These are phyloP conservation scores for Echites panduratus DNA, from an alignment of 257 asterid genomes.

Conservation along the genomic window DNA sequence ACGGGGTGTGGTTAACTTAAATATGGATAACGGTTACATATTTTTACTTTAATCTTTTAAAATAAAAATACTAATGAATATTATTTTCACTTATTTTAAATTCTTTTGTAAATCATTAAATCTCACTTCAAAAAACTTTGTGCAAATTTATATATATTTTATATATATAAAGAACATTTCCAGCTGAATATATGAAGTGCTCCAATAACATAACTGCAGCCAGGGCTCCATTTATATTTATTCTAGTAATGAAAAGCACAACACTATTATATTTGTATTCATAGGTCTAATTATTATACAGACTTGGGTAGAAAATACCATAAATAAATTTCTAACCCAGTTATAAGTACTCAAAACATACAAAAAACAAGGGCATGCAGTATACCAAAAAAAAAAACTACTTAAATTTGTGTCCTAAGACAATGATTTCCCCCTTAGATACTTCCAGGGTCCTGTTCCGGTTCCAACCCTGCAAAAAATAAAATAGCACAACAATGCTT, in stretches of 20 bases:
- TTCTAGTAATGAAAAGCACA: background rate
- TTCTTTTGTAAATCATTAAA: too few species aligned
- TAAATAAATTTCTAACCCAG: background rate
- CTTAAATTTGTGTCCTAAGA: slow-evolving; percentile 11
- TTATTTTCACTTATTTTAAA: too few species aligned
- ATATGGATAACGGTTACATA: too few species aligned
- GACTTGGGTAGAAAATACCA: background rate
- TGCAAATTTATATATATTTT: too few species aligned
- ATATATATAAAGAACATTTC: too few species aligned
- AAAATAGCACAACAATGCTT: too few species aligned
- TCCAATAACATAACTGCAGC: background rate
- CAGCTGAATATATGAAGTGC: background rate
- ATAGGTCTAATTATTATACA: slow-evolving; percentile 2
- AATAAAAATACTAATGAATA: too few species aligned
- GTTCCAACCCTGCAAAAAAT: slow-evolving; percentile 71
- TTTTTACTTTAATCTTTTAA: too few species aligned
- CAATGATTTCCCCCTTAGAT: slow-evolving; percentile 34
- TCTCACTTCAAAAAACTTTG: too few species aligned
- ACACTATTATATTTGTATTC: background rate
- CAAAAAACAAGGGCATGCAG: background rate
- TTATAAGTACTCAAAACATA: background rate
- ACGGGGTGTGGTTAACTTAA: too few species aligned
- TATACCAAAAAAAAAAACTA: slow-evolving; percentile 3
- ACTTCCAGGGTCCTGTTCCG: slow-evolving; percentile 88
- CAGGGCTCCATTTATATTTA: background rate